A percentile compares a stretch with the other conserved stretches of the same genome.
Conservation (phyloP, 2,329 filamentous ascomycete species). For the Pleomassaria siparia region DNA sequence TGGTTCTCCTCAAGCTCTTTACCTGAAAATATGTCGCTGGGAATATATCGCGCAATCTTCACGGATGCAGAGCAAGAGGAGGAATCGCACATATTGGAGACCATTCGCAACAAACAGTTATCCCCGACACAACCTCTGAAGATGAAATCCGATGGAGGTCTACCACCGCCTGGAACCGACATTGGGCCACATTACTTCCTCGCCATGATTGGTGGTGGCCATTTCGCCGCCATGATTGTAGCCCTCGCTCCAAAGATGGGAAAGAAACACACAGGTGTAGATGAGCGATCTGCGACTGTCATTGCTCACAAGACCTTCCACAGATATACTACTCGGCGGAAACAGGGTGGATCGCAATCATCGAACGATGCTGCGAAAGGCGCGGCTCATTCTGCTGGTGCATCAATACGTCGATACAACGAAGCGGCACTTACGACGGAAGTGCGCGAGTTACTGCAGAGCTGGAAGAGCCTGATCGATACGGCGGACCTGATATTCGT, state of each 20-base stretch:
- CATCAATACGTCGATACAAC: slow-evolving; percentile 87
- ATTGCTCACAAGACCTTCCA: slow-evolving; percentile 98
- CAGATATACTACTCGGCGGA: slow-evolving; percentile 90
- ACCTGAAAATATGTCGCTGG: slow-evolving; percentile 77
- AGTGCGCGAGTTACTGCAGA: slow-evolving; percentile 74
- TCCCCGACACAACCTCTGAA: slow-evolving; percentile 57
- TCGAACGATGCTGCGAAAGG: slow-evolving; percentile 94
- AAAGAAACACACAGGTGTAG: slow-evolving; percentile 67
- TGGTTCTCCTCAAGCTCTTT: slow-evolving; percentile 82
- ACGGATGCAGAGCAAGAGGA: slow-evolving; percentile 70
- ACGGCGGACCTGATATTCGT: slow-evolving; percentile 84
- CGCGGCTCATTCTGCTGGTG: slow-evolving; percentile 89
- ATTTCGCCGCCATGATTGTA: slow-evolving; percentile 96
- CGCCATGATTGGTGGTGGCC: slow-evolving; percentile 97
- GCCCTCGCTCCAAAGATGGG: slow-evolving; percentile 78
- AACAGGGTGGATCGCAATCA: slow-evolving; percentile 94
- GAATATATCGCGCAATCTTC: slow-evolving; percentile 82
- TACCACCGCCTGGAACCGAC: slow-evolving; percentile 58
- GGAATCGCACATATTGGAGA: slow-evolving; percentile 62
- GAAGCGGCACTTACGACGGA: slow-evolving; percentile 89
- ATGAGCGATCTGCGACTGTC: slow-evolving; percentile 84
- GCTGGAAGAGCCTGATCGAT: slow-evolving; percentile 87
- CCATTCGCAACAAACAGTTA: slow-evolving; percentile 76
- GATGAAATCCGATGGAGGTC: slow-evolving; percentile 58
- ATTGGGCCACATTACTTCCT: slow-evolving; percentile 86